Percentiles rank a stretch among this genome's conserved stretches.
phyloP scores from a whole-genome alignment of 495 filamentous ascomycete genomes.

The Xylaria longipes region DNA sequence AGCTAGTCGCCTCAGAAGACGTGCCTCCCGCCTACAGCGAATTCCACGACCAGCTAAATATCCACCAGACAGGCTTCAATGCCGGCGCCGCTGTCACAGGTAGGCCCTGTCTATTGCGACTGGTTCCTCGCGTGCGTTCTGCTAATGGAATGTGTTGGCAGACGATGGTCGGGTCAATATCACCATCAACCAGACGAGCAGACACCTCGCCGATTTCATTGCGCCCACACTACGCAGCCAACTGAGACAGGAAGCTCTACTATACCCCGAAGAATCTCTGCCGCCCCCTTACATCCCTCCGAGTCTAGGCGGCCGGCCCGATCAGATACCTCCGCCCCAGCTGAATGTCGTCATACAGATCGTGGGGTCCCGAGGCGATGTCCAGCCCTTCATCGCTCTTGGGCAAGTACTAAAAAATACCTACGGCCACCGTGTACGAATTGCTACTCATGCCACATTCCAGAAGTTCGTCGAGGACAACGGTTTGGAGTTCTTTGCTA shows the following conservation, averaged over 20 bases:
- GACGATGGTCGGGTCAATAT: conserved; percentile 78
- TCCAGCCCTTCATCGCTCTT: conserved; percentile 76
- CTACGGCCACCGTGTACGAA: conserved; percentile 75
- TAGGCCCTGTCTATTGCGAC: conserved; percentile 22
- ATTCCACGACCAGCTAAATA: conserved; percentile 50
- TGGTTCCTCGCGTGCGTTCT: not conserved
- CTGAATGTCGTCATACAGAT: conserved; percentile 83
- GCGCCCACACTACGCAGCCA: conserved; percentile 69
- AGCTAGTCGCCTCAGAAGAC: conserved; percentile 41
- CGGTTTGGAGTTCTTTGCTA: conserved; percentile 78
- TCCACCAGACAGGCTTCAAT: conserved; percentile 56
- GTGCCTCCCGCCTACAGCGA: conserved; percentile 55
- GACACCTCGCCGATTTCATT: conserved; percentile 68
- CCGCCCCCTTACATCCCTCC: conserved; percentile 68
- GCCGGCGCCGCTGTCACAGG: conserved; percentile 54
- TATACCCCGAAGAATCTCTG: conserved; percentile 43
- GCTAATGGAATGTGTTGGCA: conserved; percentile 23
- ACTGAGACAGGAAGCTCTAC: conserved; percentile 37
- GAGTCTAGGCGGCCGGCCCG: conserved; percentile 63
- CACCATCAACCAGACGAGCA: conserved; percentile 71
- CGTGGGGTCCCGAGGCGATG: conserved; percentile 79
- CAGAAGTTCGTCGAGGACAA: conserved; percentile 70
- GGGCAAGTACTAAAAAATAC: conserved; percentile 66
- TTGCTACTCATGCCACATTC: conserved; percentile 79
- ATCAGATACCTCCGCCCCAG: conserved; percentile 60